Evolutionary conservation across 495 filamentous ascomycete species (phyloP), one percentile per base, ranked within the genome.

Genomic region (Geoglossum glabrum): DNA sequence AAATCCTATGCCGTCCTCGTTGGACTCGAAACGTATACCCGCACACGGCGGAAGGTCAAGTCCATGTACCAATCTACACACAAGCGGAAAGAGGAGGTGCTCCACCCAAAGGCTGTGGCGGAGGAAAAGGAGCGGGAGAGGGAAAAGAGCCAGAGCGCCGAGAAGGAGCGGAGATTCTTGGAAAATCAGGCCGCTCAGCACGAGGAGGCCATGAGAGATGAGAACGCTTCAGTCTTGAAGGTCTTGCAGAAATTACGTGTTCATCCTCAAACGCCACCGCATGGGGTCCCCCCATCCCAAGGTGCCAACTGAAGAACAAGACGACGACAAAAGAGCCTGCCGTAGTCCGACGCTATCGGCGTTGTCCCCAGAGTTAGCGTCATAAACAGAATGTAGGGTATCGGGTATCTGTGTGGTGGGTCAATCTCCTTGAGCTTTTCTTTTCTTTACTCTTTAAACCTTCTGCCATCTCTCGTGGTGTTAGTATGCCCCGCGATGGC

Each of bases 1-100:
- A 83, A 86, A 61, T 83, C 81, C 4, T 95, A 93, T 63, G 83
- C 86, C 0, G 79, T 92, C 0, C 72, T 94, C 0, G 77, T 87
- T 0, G 90, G 90, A 0, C 76, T 95, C 10, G 87, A 95, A 68
- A 78, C 80, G 19, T 96, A 92, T 60, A 69, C 80, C 38, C 71
- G 73, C 28, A 73, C 79, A 0, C 79, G 79, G 59, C 74, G 72
- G 52, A 83, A 82, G 64, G 70, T 79, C 0, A 79, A 78, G 57
- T 67, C 72, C 3, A 61, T 19, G 54, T 67, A 69, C 23, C 71
- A 69, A 54, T 46, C 71, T 7, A 65, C 65, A 34, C 50, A 63
- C 15, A 19, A 28, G 28, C 1, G 58, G 58, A 45, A 60, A 61
- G 26, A 49, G 50, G 50, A 15, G 4, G 5, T 40, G 36, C 36